Evolutionary conservation across 2,329 filamentous ascomycete species (phyloP).

Genomic region (Sporothrix pseudoabietina): DNA sequence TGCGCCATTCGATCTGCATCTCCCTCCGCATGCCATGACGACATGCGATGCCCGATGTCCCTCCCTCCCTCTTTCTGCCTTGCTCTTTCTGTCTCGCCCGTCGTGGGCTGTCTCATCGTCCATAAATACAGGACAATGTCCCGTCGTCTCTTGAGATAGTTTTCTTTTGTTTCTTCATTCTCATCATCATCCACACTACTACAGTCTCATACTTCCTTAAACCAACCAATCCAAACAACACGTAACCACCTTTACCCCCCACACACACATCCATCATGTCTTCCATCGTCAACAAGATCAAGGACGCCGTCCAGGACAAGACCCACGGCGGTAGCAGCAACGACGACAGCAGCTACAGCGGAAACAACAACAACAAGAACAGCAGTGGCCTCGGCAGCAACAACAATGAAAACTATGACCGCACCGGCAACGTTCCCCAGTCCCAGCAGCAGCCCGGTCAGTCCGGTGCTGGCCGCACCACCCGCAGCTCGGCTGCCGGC

Average conservation of each 20-base stretch:
- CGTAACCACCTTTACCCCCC: background rate
- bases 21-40: conserved; percentile 6
- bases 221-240: background rate
- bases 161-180: background rate
- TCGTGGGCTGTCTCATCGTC: background rate
- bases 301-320: conserved; percentile 52
- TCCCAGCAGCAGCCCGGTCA: conserved; percentile 5
- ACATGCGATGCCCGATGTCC: background rate
- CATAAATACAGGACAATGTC: conserved; percentile 4
- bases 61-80: background rate
- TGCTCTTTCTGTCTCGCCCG: background rate
- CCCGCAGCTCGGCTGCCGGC: conserved; percentile 29
- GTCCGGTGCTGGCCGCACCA: conserved; percentile 28
- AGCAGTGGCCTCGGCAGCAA: background rate
- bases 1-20: background rate
- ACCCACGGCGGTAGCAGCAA: conserved; percentile 29
- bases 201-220: background rate
- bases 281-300: conserved; percentile 61
- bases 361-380: background rate
- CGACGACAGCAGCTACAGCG: background rate
- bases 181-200: background rate
- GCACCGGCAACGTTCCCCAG: conserved; percentile 24
- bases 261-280: conserved; percentile 51
- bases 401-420: conserved; percentile 34
- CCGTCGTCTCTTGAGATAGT: background rate